A percentile compares a stretch with the other conserved stretches of the same genome.
phyloP scores from a whole-genome alignment of 2,329 filamentous ascomycete species.

The Venturia pyrina region DNA sequence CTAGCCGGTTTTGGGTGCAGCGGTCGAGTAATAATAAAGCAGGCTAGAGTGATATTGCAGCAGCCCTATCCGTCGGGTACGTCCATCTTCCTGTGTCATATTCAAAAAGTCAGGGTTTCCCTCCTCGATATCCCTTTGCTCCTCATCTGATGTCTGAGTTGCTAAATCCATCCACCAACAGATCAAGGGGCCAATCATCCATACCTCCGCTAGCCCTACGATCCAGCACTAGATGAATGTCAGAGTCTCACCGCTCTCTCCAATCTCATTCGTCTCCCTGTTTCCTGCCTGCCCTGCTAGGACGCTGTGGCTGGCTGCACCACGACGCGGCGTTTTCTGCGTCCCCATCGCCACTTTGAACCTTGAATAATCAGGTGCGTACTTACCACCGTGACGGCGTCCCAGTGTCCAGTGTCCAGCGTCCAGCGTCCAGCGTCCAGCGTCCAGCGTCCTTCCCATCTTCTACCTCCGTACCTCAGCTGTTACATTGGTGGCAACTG shows the following conservation, averaged over 20 bases:
- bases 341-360: conserved; percentile 1
- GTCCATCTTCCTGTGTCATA: background rate
- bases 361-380: background rate
- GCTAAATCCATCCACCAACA: background rate
- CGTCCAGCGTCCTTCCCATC: no score
- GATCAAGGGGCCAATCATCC: background rate
- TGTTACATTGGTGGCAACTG: background rate
- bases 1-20: background rate
- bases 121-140: background rate
- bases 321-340: conserved; percentile 1
- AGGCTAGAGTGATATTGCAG: background rate
- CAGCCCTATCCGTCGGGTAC: conserved; percentile 2
- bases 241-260: background rate
- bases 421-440: no score
- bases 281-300: background rate
- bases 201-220: background rate
- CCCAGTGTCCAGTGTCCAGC: background rate
- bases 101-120: conserved; percentile 3
- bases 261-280: background rate
- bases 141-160: background rate
- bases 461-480: no score
- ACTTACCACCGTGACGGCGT: background rate
- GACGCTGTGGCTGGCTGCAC: background rate
- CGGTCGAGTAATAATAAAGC: background rate
- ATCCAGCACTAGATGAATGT: background rate